Conservation (phyloP, 2,329 filamentous ascomycete species). For the Allantophomopsis cytisporea region DNA sequence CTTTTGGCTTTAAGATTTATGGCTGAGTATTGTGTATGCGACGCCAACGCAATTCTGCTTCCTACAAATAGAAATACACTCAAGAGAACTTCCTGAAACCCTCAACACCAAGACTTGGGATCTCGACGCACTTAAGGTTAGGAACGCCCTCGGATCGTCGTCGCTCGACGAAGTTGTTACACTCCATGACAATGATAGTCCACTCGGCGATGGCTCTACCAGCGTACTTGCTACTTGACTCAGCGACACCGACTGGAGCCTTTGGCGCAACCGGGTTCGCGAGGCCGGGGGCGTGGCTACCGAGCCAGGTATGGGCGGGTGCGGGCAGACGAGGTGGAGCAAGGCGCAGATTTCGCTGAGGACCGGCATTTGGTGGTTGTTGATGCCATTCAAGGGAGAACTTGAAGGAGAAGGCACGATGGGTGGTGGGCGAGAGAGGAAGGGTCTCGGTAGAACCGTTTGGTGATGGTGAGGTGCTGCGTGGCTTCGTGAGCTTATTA, state of each 20-base stretch:
- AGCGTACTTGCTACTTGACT: constrained; percentile 40
- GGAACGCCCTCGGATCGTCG: constrained; percentile 61
- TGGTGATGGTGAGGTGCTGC: constrained; percentile 27
- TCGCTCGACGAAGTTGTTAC: constrained; percentile 69
- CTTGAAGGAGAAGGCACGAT: constrained; percentile 49
- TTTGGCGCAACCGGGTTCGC: constrained; percentile 11
- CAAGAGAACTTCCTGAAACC: constrained; percentile 31
- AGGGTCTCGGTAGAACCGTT: constrained; percentile 41
- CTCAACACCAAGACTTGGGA: constrained; percentile 50
- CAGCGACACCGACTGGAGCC: constrained; percentile 7
- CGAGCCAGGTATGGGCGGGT: constrained; percentile 53
- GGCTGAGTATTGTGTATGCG: too few relatives aligned
- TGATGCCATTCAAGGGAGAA: constrained; percentile 54
- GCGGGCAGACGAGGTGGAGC: constrained; percentile 55
- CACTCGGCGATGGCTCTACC: constrained; percentile 70
- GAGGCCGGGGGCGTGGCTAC: constrained; percentile 16
- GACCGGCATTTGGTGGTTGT: constrained; percentile 19
- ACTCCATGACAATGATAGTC: constrained; percentile 61
- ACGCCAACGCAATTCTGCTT: too few relatives aligned
- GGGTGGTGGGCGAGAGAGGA: constrained; percentile 32
- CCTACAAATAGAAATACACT: neutral
- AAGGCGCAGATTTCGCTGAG: constrained; percentile 45
- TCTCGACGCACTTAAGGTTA: constrained; percentile 53
- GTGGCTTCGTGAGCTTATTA: constrained; percentile 4
- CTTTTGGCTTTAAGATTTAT: too few relatives aligned